phyloP scores from a whole-genome alignment of 2,329 filamentous ascomycete species.

The Leptographium radiaticola region DNA sequence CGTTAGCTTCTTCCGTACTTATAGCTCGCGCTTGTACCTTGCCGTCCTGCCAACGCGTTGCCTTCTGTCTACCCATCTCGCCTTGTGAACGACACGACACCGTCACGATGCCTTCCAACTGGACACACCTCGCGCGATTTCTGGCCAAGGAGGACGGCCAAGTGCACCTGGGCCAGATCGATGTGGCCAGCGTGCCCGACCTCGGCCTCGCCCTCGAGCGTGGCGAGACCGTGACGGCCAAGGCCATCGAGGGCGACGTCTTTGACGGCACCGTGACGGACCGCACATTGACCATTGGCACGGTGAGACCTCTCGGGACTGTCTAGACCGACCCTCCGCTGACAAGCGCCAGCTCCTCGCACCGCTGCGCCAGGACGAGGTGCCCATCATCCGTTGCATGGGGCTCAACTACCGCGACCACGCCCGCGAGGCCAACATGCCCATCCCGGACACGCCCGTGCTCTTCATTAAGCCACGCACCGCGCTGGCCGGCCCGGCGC shows the following conservation, averaged over 20 bases:
- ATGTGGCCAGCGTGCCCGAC: constrained; percentile 18
- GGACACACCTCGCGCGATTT: constrained; percentile 28
- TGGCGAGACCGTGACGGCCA: constrained; percentile 19
- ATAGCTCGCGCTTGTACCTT: no score
- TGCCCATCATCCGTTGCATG: constrained; percentile 29
- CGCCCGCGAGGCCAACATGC: constrained; percentile 23
- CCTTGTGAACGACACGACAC: no score
- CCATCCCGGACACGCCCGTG: constrained; percentile 21
- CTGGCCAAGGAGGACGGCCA: constrained; percentile 26
- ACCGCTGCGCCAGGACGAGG: constrained; percentile 21
- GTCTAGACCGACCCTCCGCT: neutral
- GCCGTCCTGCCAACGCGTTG: no score
- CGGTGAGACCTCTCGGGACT: neutral
- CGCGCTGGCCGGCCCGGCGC: constrained; percentile 19
- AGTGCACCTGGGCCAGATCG: constrained; percentile 25
- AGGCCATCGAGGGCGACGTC: constrained; percentile 20
- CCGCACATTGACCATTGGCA: constrained; percentile 13
- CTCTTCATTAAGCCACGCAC: constrained; percentile 26
- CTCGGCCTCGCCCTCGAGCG: constrained; percentile 21
- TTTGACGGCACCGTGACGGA: constrained; percentile 23
- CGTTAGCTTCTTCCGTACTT: no score
- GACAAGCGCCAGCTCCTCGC: constrained; percentile 15
- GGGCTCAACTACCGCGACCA: constrained; percentile 32
- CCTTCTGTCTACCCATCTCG: no score
- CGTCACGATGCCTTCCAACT: constrained; percentile 11